Conservation (phyloP, 768 basidiomycete genomes). For the Auricularia cornea region DNA sequence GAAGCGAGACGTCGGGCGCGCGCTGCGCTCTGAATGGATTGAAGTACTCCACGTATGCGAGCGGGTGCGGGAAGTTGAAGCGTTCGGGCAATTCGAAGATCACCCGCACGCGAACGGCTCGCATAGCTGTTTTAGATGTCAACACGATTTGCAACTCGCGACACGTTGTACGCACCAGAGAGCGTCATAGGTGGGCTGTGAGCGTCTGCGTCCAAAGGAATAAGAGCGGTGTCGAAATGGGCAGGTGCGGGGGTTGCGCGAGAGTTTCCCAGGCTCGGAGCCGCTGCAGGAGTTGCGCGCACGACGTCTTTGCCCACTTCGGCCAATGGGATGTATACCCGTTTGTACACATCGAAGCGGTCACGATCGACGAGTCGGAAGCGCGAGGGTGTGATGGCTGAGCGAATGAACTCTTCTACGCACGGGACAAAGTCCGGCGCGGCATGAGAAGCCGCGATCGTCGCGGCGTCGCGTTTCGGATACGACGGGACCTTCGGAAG, state of each 20-base stretch:
- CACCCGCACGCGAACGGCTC: conserved; percentile 7
- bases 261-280: not conserved
- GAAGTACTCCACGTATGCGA: conserved; percentile 21
- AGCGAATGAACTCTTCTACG: conserved; percentile 2
- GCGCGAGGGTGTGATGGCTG: not conserved
- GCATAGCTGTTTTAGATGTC: conserved; percentile 5
- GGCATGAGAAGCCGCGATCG: not conserved
- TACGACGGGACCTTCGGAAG: not conserved
- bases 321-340: not conserved
- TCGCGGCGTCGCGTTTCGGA: not conserved
- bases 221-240: conserved; percentile 8
- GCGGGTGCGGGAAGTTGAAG: conserved; percentile 3
- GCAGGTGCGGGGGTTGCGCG: not conserved
- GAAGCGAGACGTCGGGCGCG: not conserved
- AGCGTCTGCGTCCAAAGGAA: not conserved
- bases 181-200: not conserved
- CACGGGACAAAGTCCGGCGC: not conserved
- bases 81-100: conserved; percentile 6
- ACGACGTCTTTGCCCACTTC: not conserved
- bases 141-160: not conserved
- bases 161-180: not conserved
- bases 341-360: not conserved
- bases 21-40: conserved; percentile 6
- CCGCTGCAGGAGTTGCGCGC: conserved; percentile 5
- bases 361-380: not conserved